These are phyloP conservation scores for Juglanconis juglandina DNA, from an alignment of 2,329 filamentous ascomycete genomes.

Conservation along the genomic window DNA sequence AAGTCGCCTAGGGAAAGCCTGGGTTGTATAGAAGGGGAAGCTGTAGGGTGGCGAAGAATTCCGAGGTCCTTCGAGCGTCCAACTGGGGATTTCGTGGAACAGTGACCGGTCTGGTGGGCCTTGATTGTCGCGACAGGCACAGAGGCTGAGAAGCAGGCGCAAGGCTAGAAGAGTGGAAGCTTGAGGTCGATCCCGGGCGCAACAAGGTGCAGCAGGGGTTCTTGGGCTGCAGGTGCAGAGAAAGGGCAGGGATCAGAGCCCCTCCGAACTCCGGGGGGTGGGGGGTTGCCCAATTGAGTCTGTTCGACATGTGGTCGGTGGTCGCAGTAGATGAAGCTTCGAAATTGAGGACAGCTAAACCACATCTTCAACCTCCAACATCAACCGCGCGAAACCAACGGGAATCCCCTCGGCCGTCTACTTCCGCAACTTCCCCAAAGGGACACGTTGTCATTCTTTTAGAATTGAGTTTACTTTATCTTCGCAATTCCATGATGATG, in stretches of 20 bases:
- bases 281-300: no score
- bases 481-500: background rate
- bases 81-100: background rate
- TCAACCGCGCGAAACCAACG: background rate
- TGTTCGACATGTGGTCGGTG: background rate
- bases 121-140: background rate
- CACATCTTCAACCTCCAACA: background rate
- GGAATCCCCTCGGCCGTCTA: background rate
- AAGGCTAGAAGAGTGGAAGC: background rate
- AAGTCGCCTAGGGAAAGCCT: no score
- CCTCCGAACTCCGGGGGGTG: background rate
- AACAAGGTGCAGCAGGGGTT: background rate
- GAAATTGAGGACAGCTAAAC: constrained; percentile 9
- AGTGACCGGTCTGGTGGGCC: background rate
- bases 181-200: no score
- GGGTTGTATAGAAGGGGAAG: background rate
- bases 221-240: background rate
- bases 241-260: background rate
- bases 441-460: background rate
- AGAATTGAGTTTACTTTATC: background rate
- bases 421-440: background rate
- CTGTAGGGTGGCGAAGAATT: no score
- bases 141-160: background rate
- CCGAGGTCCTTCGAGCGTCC: background rate
- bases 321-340: background rate